Percentiles rank a stretch among this genome's conserved stretches.
phyloP scores from a whole-genome alignment of 805 yeast genomes.

The Cyberlindnera euphorbiiphila region DNA sequence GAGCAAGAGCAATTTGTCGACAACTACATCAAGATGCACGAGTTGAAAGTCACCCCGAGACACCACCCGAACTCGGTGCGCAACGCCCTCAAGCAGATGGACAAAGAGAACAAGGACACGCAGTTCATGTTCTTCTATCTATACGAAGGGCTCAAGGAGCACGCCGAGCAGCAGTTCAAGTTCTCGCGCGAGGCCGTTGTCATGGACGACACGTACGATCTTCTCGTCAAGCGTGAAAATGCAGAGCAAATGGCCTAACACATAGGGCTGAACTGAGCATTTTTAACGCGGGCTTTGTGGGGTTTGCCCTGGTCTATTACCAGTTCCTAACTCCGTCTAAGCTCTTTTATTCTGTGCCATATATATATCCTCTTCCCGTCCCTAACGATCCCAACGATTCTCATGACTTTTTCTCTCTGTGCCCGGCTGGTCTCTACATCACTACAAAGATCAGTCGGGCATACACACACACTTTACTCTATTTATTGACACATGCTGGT shows the following conservation, averaged over 20 bases:
- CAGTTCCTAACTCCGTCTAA: too few relatives aligned
- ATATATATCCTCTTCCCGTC: too few relatives aligned
- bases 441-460: constrained; percentile 12
- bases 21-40: constrained; percentile 9
- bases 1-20: constrained; percentile 12
- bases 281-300: too few relatives aligned
- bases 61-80: constrained; percentile 13
- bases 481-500: constrained; percentile 12
- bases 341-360: too few relatives aligned
- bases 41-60: constrained; percentile 10
- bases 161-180: constrained; percentile 12
- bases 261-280: too few relatives aligned
- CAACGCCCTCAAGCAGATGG: constrained; percentile 14
- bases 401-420: neutral
- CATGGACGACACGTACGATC: constrained; percentile 14
- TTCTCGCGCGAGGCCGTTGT: constrained; percentile 7
- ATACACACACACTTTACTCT: neutral
- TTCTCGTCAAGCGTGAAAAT: constrained; percentile 13
- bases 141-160: constrained; percentile 15
- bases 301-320: too few relatives aligned
- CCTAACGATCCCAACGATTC: too few relatives aligned
- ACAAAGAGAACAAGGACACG: constrained; percentile 16
- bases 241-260: neutral
- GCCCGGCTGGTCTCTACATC: constrained; percentile 3
- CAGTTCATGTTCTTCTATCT: constrained; percentile 17